phyloP scores from a whole-genome alignment of 1,139 yeast species.

The Nakaseomyces bracarensis region DNA sequence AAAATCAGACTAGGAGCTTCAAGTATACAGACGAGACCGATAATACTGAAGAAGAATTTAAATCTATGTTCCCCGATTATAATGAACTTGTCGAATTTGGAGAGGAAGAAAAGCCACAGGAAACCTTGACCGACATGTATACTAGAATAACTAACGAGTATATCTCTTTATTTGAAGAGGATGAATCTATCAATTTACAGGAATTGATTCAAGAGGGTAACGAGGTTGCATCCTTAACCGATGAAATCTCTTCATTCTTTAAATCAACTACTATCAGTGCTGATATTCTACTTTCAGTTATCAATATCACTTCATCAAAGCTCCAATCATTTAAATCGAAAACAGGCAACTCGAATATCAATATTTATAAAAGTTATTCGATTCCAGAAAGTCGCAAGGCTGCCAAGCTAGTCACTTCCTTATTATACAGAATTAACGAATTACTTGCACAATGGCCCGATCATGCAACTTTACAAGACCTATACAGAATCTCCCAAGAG shows the following conservation, averaged over 20 bases:
- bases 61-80: slow-evolving; percentile 73
- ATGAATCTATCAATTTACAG: slow-evolving; percentile 20
- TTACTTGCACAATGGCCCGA: slow-evolving; percentile 82
- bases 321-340: slow-evolving; percentile 25
- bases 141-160: slow-evolving; percentile 35
- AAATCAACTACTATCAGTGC: slow-evolving; percentile 30
- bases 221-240: slow-evolving; percentile 31
- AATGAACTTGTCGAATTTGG: slow-evolving; percentile 49
- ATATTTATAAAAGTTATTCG: slow-evolving; percentile 65
- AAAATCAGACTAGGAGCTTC: slow-evolving; percentile 53
- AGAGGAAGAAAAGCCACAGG: slow-evolving; percentile 18
- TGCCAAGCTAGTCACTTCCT: slow-evolving; percentile 41
- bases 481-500: slow-evolving; percentile 60
- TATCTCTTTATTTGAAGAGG: slow-evolving; percentile 29
- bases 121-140: slow-evolving; percentile 33
- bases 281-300: slow-evolving; percentile 38
- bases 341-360: slow-evolving; percentile 32
- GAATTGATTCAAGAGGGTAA: slow-evolving; percentile 41
- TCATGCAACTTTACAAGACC: slow-evolving; percentile 75
- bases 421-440: slow-evolving; percentile 42
- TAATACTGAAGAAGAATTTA: slow-evolving; percentile 52
- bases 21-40: slow-evolving; percentile 51
- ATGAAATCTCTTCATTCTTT: slow-evolving; percentile 23
- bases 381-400: slow-evolving; percentile 56
- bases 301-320: slow-evolving; percentile 36